phyloP scores from a whole-genome alignment of 2,329 filamentous ascomycete species.

The Exophiala xenobiotica region DNA sequence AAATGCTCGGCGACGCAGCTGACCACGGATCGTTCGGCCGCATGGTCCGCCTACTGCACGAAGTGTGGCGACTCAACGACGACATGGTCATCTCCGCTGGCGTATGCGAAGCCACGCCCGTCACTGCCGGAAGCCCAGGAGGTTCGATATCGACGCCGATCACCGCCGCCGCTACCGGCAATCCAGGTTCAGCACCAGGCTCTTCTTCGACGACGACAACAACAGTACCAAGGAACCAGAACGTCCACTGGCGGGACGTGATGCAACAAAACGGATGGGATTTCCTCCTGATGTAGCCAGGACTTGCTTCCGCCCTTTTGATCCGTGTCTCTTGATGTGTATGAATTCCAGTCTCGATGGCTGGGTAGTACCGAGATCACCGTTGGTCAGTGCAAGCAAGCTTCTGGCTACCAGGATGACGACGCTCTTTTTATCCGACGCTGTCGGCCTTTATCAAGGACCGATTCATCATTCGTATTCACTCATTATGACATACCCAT shows the following conservation, averaged over 20 bases:
- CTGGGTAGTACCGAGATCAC: slow-evolving; percentile 12
- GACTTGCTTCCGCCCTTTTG: too few species aligned
- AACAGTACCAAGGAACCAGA: slow-evolving; percentile 46
- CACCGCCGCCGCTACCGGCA: slow-evolving; percentile 5
- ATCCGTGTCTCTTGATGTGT: not conserved
- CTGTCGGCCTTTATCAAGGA: slow-evolving; percentile 29
- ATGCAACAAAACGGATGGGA: slow-evolving; percentile 92
- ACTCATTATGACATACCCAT: slow-evolving; percentile 15
- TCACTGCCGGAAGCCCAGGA: slow-evolving; percentile 28
- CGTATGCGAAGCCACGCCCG: slow-evolving; percentile 31
- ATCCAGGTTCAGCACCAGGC: slow-evolving; percentile 2
- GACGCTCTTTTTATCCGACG: slow-evolving; percentile 22
- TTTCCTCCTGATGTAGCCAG: slow-evolving; percentile 70
- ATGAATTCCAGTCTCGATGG: slow-evolving; percentile 17
- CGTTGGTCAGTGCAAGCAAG: too few species aligned
- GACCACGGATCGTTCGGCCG: slow-evolving; percentile 83
- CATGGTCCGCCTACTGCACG: slow-evolving; percentile 72
- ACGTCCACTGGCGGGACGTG: slow-evolving; percentile 90
- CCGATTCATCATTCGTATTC: slow-evolving; percentile 12
- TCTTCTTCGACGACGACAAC: slow-evolving; percentile 33
- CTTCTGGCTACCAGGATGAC: too few species aligned
- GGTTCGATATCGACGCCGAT: slow-evolving; percentile 27
- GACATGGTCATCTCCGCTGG: slow-evolving; percentile 47
- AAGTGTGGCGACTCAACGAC: slow-evolving; percentile 78
- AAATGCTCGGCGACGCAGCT: slow-evolving; percentile 72